These are phyloP conservation scores for Beauveria bassiana DNA, from an alignment of 2,329 filamentous ascomycete genomes.

Conservation along the genomic window DNA sequence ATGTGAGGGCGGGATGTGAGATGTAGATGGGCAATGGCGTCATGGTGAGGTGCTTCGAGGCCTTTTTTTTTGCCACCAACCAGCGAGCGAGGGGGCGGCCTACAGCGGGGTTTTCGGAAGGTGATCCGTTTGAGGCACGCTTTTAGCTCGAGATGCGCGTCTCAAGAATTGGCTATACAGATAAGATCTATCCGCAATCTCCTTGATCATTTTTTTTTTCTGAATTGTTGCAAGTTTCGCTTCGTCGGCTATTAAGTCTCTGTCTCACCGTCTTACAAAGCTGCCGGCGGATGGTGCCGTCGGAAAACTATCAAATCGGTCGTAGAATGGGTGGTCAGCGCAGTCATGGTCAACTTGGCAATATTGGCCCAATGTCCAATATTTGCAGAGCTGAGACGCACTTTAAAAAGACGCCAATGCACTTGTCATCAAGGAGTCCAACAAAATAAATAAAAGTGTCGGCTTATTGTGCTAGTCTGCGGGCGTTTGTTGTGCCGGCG, in stretches of 20 bases:
- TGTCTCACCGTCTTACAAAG: too few species aligned
- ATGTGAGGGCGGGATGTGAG: neutral
- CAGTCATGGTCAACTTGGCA: neutral
- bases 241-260: too few species aligned
- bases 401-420: neutral
- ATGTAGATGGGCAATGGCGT: constrained; percentile 1
- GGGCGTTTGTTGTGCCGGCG: too few species aligned
- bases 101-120: constrained; percentile 1
- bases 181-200: too few species aligned
- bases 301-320: neutral
- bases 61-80: neutral
- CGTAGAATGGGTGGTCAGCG: neutral
- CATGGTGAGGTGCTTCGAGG: neutral
- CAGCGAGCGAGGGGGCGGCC: neutral
- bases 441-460: too few species aligned
- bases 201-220: too few species aligned
- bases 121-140: neutral
- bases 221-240: neutral
- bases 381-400: too few species aligned
- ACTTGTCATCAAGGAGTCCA: neutral
- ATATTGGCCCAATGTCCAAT: neutral
- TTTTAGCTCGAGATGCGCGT: neutral
- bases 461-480: too few species aligned
- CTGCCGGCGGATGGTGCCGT: neutral
- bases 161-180: neutral